These are phyloP conservation scores for Zygosaccharomyces siamensis DNA, from an alignment of 805 yeast species.

Conservation along the genomic window DNA sequence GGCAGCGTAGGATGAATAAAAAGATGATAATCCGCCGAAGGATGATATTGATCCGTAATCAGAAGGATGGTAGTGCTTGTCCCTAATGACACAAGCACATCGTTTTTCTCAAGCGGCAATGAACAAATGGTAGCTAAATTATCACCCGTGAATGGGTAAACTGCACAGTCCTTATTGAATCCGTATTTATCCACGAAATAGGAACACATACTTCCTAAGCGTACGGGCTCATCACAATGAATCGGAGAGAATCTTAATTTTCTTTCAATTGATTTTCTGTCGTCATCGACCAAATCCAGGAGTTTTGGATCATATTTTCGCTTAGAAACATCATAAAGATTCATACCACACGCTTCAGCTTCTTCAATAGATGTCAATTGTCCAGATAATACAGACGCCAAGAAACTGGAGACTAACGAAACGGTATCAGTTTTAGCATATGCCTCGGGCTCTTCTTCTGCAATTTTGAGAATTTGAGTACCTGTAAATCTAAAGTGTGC, in stretches of 20 bases:
- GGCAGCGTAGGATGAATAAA: constrained; percentile 82
- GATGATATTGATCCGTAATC: constrained; percentile 70
- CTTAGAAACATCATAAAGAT: constrained; percentile 65
- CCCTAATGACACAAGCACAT: constrained; percentile 76
- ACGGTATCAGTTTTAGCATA: constrained; percentile 59
- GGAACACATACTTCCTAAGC: constrained; percentile 45
- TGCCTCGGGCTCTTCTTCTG: constrained; percentile 44
- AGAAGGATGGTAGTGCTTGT: constrained; percentile 87
- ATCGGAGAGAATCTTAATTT: constrained; percentile 40
- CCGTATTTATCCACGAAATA: constrained; percentile 67
- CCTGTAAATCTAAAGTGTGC: constrained; percentile 92
- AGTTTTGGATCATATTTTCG: constrained; percentile 53
- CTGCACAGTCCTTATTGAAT: constrained; percentile 48
- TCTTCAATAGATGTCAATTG: constrained; percentile 61
- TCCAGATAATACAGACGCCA: constrained; percentile 68
- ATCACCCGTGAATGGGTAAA: constrained; percentile 84
- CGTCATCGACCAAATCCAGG: constrained; percentile 38
- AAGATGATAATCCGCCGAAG: constrained; percentile 78
- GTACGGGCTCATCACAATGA: constrained; percentile 42
- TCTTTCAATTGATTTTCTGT: constrained; percentile 28
- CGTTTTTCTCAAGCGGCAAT: constrained; percentile 69
- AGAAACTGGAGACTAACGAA: constrained; percentile 71
- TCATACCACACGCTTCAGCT: constrained; percentile 93
- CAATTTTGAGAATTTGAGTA: constrained; percentile 77
- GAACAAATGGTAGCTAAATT: constrained; percentile 84